These are phyloP conservation scores for Aspergillus unguis DNA, from an alignment of 2,329 filamentous ascomycete species.

Conservation along the genomic window DNA sequence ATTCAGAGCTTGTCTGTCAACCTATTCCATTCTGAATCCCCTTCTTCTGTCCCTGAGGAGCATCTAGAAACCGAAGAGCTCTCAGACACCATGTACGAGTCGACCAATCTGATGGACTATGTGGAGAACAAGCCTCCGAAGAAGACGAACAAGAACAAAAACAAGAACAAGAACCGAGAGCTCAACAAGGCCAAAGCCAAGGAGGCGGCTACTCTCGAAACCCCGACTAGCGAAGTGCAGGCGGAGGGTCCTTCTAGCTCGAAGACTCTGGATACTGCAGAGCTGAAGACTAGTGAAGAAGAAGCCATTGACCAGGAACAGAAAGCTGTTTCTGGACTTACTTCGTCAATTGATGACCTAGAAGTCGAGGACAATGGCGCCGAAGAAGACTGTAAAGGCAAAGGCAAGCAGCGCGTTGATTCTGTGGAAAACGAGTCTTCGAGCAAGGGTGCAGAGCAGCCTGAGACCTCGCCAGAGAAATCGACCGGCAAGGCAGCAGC, in stretches of 20 bases:
- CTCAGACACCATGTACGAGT: neutral
- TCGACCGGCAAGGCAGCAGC: neutral
- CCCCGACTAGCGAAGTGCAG: neutral
- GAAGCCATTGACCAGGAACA: too few species aligned
- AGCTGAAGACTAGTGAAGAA: too few species aligned
- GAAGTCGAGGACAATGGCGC: neutral
- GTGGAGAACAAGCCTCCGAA: neutral
- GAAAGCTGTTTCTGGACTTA: too few species aligned
- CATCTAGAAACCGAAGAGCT: neutral
- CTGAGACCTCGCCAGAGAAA: neutral
- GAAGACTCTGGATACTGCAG: too few species aligned
- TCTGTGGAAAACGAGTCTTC: neutral
- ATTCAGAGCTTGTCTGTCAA: neutral
- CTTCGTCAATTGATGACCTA: neutral
- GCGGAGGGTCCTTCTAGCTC: neutral
- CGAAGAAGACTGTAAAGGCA: neutral
- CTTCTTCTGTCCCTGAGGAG: neutral
- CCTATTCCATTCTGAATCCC: neutral
- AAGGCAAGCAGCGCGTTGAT: constrained; percentile 1
- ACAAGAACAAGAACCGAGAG: constrained; percentile 10
- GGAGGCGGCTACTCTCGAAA: neutral
- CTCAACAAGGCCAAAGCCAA: constrained; percentile 8
- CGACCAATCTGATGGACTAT: constrained; percentile 7
- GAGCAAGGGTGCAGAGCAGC: neutral
- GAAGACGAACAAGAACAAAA: constrained; percentile 9